A percentile compares a stretch with the other conserved stretches of the same genome.
Conservation (phyloP, 2,329 filamentous ascomycete genomes). For the Botrytis tulipae region DNA sequence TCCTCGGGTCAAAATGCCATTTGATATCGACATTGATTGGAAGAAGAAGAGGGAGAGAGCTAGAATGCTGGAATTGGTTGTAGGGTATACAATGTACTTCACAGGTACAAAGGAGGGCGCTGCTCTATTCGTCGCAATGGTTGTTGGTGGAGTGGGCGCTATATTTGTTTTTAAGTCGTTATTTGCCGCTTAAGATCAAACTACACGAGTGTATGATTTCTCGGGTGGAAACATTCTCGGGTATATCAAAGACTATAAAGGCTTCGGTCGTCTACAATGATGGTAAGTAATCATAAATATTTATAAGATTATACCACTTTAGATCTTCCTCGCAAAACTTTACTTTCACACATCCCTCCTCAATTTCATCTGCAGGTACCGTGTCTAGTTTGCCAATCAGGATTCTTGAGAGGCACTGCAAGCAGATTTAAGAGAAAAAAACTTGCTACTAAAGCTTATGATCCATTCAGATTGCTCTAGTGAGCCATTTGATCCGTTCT, state of each 20-base stretch:
- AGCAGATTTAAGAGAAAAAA: neutral
- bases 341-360: neutral
- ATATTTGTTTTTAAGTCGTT: conserved; percentile 32
- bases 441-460: neutral
- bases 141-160: conserved; percentile 35
- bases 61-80: conserved; percentile 56
- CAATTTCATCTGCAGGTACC: neutral
- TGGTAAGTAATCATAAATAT: conserved; percentile 8
- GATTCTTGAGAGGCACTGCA: neutral
- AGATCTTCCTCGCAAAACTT: neutral
- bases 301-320: neutral
- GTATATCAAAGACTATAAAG: neutral
- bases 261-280: neutral
- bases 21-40: conserved; percentile 57
- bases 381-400: neutral
- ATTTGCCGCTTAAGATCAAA: conserved; percentile 8
- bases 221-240: neutral
- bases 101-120: conserved; percentile 38
- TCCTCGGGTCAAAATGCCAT: conserved; percentile 50
- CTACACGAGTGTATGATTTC: neutral
- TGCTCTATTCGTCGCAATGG: conserved; percentile 34
- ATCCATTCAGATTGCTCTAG: neutral
- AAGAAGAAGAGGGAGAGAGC: conserved; percentile 51
- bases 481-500: neutral
- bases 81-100: conserved; percentile 53